A percentile compares a stretch with the other conserved stretches of the same genome.
These are phyloP conservation scores for Nakaseomyces delphensis DNA, from an alignment of 1,139 yeast species.

Conservation along the genomic window DNA sequence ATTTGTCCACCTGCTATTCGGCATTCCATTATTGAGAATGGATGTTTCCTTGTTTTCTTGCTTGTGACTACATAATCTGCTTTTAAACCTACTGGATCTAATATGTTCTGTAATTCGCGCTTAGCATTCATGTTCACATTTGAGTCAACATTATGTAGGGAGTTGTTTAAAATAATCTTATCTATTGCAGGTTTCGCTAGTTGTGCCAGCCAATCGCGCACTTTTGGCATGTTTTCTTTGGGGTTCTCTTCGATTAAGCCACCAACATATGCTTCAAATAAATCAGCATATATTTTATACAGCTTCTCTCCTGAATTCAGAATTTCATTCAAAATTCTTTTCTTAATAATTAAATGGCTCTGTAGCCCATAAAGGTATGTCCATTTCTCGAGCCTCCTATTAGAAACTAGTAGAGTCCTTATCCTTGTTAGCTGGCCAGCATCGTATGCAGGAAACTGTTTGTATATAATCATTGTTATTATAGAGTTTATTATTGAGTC, in stretches of 20 bases:
- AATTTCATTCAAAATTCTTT: conserved; percentile 2
- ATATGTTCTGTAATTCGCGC: not conserved
- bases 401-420: conserved; percentile 1
- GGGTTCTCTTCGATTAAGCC: conserved; percentile 4
- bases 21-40: conserved; percentile 1
- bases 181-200: conserved; percentile 2
- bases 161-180: not conserved
- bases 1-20: conserved; percentile 1
- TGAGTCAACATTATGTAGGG: not conserved
- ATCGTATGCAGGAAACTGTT: conserved; percentile 1
- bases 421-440: conserved; percentile 4
- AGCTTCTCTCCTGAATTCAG: conserved; percentile 2
- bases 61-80: not conserved
- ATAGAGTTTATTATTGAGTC: conserved; percentile 3
- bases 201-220: not conserved
- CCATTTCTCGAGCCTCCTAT: conserved; percentile 5
- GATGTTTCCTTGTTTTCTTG: not conserved
- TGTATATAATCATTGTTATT: conserved; percentile 2
- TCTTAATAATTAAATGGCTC: not conserved
- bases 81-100: not conserved
- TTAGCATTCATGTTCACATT: conserved; percentile 4
- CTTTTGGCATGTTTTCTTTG: conserved; percentile 3
- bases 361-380: conserved; percentile 4
- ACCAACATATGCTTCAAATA: conserved; percentile 5
- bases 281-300: conserved; percentile 3